phyloP scores from a whole-genome alignment of 352 stramenopile genomes.

The Globisporangium heterothallicum region DNA sequence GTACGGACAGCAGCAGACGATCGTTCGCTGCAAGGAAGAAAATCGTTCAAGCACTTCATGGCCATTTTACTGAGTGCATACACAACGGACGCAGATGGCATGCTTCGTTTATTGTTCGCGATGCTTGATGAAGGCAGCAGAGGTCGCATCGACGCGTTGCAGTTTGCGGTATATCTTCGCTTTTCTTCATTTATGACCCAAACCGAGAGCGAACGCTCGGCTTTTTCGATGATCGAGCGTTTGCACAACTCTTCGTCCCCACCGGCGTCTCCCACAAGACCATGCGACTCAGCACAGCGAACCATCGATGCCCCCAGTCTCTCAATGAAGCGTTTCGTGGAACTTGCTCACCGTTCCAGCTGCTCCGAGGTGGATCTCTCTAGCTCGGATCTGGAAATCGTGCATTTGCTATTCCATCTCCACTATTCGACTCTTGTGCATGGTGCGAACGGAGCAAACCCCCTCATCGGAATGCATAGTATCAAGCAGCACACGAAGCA shows the following conservation, averaged over 20 bases:
- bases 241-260: slow-evolving; percentile 5
- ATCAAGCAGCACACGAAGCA: slow-evolving; percentile 12
- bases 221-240: background rate
- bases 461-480: background rate
- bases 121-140: slow-evolving; percentile 32
- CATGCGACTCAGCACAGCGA: background rate
- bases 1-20: background rate
- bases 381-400: slow-evolving; percentile 15
- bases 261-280: slow-evolving; percentile 5
- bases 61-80: slow-evolving; percentile 30
- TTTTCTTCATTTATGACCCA: slow-evolving; percentile 7
- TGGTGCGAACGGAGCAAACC: background rate
- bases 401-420: slow-evolving; percentile 23
- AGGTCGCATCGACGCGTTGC: slow-evolving; percentile 17
- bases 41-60: slow-evolving; percentile 17
- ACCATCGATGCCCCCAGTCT: slow-evolving; percentile 1
- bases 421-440: background rate
- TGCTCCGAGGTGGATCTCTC: slow-evolving; percentile 5
- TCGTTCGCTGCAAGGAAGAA: slow-evolving; percentile 1
- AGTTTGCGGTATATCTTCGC: slow-evolving; percentile 20
- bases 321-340: slow-evolving; percentile 18
- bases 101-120: slow-evolving; percentile 36
- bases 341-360: slow-evolving; percentile 10
- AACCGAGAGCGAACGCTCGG: slow-evolving; percentile 17
- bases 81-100: slow-evolving; percentile 16